Base-by-base conservation (phyloP, 176 grass and related monocot species). In the Elymus sibiricus region DNA sequence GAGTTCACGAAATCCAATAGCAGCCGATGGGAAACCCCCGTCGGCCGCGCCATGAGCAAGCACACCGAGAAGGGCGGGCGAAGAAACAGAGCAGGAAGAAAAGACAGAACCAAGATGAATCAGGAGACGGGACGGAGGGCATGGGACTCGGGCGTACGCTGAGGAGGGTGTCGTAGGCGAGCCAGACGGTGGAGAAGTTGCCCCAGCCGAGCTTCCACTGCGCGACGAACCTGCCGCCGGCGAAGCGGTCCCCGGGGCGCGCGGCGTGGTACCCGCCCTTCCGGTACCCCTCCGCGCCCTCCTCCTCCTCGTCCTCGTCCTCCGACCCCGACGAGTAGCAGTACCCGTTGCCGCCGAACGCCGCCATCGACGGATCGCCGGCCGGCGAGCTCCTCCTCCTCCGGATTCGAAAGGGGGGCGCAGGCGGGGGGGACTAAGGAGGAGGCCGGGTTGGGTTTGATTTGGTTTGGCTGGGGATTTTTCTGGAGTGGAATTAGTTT, bases 131-230 rank as follows among this genome's bases (percentile, higher is more conserved):
- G 16, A 70, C 24, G 7, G 27, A 66, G 28, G 26, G 61, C 25
- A 22, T 4, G 9, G 1, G 15, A 24, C 12, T 11, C 2, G 70
- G 70, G 25, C 93, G 64, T 72, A 98, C 96, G 34, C 77, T 82
- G 78, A 76, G 84, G 69, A 86, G 88, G 88, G 91, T 95, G 84
- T 98, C 96, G 84, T 98, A 95, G 6, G 97, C 93, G 79, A 98
- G 93, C 97, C 97, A 98, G 79, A 98, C 94, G 90, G 92, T 98
- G 68, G 97, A 98, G 90, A 98, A 98, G 86, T 94, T 87, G 4
- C 97, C 93, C 97, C 97, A 98, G 7, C 94, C 92, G 64, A 98
- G 92, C 92, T 98, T 98, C 82, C 91, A 82, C 91, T 98, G 96
- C 80, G 86, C 91, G 9, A 98, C 85, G 84, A 91, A 98, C 79